Evolutionary conservation across 495 filamentous ascomycete species (phyloP).

Genomic region (Penicillium simplicissimum): DNA sequence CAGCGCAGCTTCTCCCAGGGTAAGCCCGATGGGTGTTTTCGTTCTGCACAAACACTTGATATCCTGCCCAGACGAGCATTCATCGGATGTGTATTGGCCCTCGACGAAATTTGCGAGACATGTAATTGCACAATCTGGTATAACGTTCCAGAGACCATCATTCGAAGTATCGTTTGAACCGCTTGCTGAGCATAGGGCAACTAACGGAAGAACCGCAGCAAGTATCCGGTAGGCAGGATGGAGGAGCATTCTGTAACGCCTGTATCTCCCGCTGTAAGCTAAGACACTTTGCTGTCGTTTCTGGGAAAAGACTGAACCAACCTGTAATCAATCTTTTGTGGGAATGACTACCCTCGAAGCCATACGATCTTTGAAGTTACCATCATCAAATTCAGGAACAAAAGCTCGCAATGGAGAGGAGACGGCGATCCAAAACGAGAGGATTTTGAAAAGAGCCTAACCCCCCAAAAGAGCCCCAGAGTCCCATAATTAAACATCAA

Average conservation of each 20-base stretch:
- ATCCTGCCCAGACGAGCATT: slow-evolving; percentile 49
- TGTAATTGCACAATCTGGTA: slow-evolving; percentile 64
- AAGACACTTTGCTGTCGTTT: background rate
- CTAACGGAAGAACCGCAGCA: slow-evolving; percentile 28
- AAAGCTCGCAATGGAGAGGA: background rate
- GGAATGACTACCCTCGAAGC: slow-evolving; percentile 30
- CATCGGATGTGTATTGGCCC: slow-evolving; percentile 51
- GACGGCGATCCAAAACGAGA: slow-evolving; percentile 9
- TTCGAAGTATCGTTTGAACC: slow-evolving; percentile 19
- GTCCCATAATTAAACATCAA: slow-evolving; percentile 24
- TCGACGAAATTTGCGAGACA: slow-evolving; percentile 65
- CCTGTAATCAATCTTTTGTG: slow-evolving; percentile 23
- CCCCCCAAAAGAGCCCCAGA: background rate
- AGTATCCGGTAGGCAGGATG: slow-evolving; percentile 31
- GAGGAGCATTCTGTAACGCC: slow-evolving; percentile 39
- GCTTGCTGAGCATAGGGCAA: slow-evolving; percentile 16
- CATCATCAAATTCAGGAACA: slow-evolving; percentile 28
- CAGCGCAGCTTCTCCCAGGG: slow-evolving; percentile 67
- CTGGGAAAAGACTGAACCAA: slow-evolving; percentile 12
- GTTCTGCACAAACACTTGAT: slow-evolving; percentile 64
- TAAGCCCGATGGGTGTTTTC: slow-evolving; percentile 61
- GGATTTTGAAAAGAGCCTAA: slow-evolving; percentile 8
- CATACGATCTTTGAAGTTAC: slow-evolving; percentile 22
- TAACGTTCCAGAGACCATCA: slow-evolving; percentile 34
- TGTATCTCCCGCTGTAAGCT: slow-evolving; percentile 1